phyloP scores from a whole-genome alignment of 805 yeast species.

The Hanseniaspora lindneri region DNA sequence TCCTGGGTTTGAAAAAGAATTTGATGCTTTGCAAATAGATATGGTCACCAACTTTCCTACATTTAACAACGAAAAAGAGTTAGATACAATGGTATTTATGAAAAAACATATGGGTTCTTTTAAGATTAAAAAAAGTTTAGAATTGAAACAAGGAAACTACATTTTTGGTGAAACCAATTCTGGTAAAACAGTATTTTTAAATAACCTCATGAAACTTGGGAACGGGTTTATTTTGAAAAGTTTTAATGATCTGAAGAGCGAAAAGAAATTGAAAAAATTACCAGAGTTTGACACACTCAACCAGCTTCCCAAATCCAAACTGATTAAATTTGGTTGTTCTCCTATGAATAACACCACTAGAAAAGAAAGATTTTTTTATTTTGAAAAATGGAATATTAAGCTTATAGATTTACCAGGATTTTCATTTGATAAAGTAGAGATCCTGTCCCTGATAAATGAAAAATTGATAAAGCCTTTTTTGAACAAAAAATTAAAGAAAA shows the following conservation, averaged over 20 bases:
- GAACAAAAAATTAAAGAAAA: neutral
- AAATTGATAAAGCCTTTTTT: neutral
- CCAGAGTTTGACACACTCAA: neutral
- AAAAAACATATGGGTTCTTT: neutral
- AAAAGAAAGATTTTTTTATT: constrained; percentile 6
- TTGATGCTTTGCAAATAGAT: neutral
- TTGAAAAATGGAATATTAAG: neutral
- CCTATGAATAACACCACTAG: constrained; percentile 8
- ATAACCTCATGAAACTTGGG: neutral
- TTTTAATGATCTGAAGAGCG: neutral
- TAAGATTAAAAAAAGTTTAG: neutral
- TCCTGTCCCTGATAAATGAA: neutral
- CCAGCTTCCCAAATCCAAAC: neutral
- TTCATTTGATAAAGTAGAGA: neutral
- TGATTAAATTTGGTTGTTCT: constrained; percentile 1
- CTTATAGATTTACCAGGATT: constrained; percentile 6
- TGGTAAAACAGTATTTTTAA: constrained; percentile 6
- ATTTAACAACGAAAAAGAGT: neutral
- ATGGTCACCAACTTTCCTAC: neutral
- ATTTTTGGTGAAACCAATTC: constrained; percentile 2
- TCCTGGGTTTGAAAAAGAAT: neutral
- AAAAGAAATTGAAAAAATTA: neutral
- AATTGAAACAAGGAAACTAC: constrained; percentile 1
- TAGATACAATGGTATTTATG: neutral
- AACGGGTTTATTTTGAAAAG: neutral